Base-by-base conservation (phyloP, 169 alveolate genomes). In the Besnoitia besnoiti region DNA sequence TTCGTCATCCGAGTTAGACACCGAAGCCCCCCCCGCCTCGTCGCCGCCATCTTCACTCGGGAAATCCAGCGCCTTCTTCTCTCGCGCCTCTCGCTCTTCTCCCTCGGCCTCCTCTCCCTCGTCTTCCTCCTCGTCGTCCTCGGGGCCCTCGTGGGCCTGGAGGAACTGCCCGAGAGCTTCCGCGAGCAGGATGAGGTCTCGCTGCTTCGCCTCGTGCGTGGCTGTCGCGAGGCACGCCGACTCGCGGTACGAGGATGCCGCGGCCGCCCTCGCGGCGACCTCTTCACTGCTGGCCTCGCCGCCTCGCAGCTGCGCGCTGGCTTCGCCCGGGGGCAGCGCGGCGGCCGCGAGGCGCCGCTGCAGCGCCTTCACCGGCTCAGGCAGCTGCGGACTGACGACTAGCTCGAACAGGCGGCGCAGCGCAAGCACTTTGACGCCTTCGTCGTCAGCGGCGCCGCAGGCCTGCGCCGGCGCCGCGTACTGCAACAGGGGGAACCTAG, bases 351-450 rank as follows among this genome's bases (percentile, higher is more conserved):
- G 73, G 47, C 47, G 50, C 8, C 73, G 8, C 47, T 33, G 40
- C 73, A 82, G 14, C 75, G 46, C 75, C 67, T 82, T 80, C 51
- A 93, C 94, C 16, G 67, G 90, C 75, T 77, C 94, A 40, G 95
- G 88, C 42, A 95, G 90, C 39, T 87, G 79, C 27, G 94, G 91
- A 2, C 51, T 7, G 3, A 91, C 92, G 35, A 85, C 89, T 21
- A 91, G 85, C 59, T 91, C 92, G 61, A 91, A 91, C 0, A 91
- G 80, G 37, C 82, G 87, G 21, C 61, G 61, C 59, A 42, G 37
- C 14, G 87, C 33, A 14, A 44, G 16, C 87, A 42, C 82, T 73
- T 73, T 30, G 21, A 73, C n/a, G n/a, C n/a, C n/a, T n/a, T n/a
- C n/a, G n/a, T n/a, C n/a, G n/a, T n/a, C n/a, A n/a, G n/a, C n/a